phyloP scores from a whole-genome alignment of 139 green algal species.

The Coelastrella sp. region DNA sequence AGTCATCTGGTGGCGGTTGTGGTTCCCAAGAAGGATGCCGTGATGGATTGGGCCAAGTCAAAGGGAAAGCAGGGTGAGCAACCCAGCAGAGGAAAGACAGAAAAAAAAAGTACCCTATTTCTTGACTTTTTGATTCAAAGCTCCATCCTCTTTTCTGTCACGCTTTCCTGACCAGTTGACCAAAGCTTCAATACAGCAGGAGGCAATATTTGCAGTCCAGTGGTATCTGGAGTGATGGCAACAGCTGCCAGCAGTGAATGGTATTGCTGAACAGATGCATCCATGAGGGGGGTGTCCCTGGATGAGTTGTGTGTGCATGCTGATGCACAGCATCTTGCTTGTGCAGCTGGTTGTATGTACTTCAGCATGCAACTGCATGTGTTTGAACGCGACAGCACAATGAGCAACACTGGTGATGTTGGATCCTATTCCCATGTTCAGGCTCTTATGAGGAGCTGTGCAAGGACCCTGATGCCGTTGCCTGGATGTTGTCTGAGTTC shows the following conservation, averaged over 20 bases:
- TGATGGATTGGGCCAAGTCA: constrained; percentile 71
- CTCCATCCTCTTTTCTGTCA: too few relatives aligned
- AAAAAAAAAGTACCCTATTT: too few relatives aligned
- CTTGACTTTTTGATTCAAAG: too few relatives aligned
- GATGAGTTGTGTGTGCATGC: too few relatives aligned
- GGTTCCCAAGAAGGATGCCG: constrained; percentile 71
- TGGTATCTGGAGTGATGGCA: background rate
- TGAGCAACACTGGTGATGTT: background rate
- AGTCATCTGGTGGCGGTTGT: constrained; percentile 87
- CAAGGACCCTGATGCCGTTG: constrained; percentile 45
- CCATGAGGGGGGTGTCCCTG: background rate
- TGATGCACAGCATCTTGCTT: too few relatives aligned
- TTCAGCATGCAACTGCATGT: background rate
- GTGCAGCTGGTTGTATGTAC: too few relatives aligned
- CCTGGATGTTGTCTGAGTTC: constrained; percentile 55
- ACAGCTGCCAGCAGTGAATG: background rate
- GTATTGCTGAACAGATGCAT: background rate
- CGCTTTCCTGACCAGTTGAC: too few relatives aligned
- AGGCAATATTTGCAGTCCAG: background rate
- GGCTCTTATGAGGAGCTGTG: constrained; percentile 45
- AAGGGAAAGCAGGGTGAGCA: constrained; percentile 53
- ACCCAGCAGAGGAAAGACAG: too few relatives aligned
- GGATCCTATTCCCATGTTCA: background rate
- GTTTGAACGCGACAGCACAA: background rate
- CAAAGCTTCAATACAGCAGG: background rate